These are phyloP conservation scores for Ligustrum vulgare DNA, from an alignment of 257 asterid genomes.

Conservation along the genomic window DNA sequence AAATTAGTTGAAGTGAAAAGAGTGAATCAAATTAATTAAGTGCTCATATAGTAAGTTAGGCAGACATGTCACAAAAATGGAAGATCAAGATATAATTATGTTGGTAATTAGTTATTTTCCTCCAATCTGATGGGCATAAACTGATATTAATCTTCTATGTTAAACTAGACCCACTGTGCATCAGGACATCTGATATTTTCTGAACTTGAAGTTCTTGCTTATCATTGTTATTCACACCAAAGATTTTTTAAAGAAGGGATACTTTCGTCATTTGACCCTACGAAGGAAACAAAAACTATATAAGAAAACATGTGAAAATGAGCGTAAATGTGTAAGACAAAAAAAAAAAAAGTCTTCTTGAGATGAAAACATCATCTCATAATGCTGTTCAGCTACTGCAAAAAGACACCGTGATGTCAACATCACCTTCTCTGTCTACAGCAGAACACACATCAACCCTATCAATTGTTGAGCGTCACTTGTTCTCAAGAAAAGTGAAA, in stretches of 20 bases:
- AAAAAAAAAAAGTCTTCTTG: slow-evolving; percentile 8
- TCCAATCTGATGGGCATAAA: not conserved
- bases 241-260: slow-evolving; percentile 13
- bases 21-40: not conserved
- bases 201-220: not conserved
- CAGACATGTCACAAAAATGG: not conserved
- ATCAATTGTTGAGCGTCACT: not conserved
- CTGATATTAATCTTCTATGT: slow-evolving; percentile 5
- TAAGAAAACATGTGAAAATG: not conserved
- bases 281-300: not conserved
- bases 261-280: slow-evolving; percentile 7
- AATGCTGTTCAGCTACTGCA: slow-evolving; percentile 7
- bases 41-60: not conserved
- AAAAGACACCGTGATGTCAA: slow-evolving; percentile 20
- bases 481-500: slow-evolving; percentile 2
- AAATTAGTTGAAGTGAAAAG: not conserved
- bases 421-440: slow-evolving; percentile 5
- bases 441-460: slow-evolving; percentile 4
- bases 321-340: slow-evolving; percentile 3
- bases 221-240: not conserved
- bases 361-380: slow-evolving; percentile 16
- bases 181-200: not conserved
- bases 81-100: not conserved
- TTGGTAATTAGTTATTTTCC: not conserved
- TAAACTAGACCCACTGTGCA: not conserved